A percentile compares a stretch with the other conserved stretches of the same genome.
These are phyloP conservation scores for Candida khao-thaluensis DNA, from an alignment of 805 yeast genomes.

Conservation along the genomic window DNA sequence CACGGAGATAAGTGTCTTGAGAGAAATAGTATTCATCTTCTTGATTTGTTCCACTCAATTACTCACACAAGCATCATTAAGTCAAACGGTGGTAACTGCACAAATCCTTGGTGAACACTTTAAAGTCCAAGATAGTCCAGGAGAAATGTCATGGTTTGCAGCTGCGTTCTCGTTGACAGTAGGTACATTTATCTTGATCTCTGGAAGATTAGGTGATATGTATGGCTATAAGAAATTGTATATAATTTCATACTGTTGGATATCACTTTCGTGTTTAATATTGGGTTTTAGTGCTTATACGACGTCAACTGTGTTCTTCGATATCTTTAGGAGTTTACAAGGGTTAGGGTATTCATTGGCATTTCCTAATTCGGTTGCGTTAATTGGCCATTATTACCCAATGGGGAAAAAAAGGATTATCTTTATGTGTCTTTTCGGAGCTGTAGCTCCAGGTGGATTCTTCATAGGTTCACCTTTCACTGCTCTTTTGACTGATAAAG, in stretches of 20 bases:
- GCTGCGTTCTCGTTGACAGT: constrained; percentile 35
- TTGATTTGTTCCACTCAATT: constrained; percentile 22
- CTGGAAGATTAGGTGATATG: constrained; percentile 36
- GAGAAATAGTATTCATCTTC: constrained; percentile 25
- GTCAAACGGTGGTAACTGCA: constrained; percentile 21
- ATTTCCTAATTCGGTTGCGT: constrained; percentile 35
- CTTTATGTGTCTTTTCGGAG: constrained; percentile 30
- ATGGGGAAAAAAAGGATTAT: constrained; percentile 20
- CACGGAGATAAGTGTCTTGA: constrained; percentile 19
- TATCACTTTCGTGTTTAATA: constrained; percentile 23
- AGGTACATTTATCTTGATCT: constrained; percentile 35
- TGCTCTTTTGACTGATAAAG: constrained; percentile 23
- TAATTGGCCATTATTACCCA: constrained; percentile 33
- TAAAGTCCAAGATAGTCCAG: constrained; percentile 23
- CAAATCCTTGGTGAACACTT: constrained; percentile 22
- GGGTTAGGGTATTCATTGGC: constrained; percentile 36
- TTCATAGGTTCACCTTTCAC: constrained; percentile 28
- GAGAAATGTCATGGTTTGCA: constrained; percentile 36
- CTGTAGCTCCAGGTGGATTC: constrained; percentile 36
- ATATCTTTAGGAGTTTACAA: constrained; percentile 31
- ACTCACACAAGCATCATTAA: constrained; percentile 18
- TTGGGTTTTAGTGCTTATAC: constrained; percentile 29
- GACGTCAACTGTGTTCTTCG: constrained; percentile 24
- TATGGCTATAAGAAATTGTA: constrained; percentile 33
- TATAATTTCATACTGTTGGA: constrained; percentile 25